Evolutionary conservation across 176 grass and related monocot species (phyloP).

Genomic region (Carex myosuroides): DNA sequence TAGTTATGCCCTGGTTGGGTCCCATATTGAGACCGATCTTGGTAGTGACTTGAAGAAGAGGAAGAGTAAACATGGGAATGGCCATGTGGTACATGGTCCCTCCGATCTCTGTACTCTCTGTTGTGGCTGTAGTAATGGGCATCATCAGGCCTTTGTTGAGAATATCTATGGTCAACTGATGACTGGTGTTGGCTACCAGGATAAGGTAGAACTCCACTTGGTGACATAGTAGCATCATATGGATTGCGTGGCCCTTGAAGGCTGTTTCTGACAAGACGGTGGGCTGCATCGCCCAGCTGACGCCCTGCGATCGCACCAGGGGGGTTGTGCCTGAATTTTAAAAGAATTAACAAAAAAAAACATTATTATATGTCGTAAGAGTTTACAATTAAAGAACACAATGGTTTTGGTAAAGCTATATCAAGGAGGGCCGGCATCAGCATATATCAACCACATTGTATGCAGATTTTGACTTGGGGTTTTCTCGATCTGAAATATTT

Average conservation of each 20-base stretch:
- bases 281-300: slow-evolving; percentile 77
- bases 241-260: slow-evolving; percentile 31
- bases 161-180: slow-evolving; percentile 28
- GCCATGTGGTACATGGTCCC: slow-evolving; percentile 27
- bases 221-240: slow-evolving; percentile 27
- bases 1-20: slow-evolving; percentile 33
- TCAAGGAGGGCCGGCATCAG: background rate
- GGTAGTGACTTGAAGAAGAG: slow-evolving; percentile 28
- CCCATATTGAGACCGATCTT: slow-evolving; percentile 36
- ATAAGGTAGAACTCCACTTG: slow-evolving; percentile 43
- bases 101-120: slow-evolving; percentile 29
- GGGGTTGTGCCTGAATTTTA: slow-evolving; percentile 54
- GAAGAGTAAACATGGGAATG: slow-evolving; percentile 30
- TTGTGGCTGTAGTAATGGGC: background rate
- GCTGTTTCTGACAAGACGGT: slow-evolving; percentile 74
- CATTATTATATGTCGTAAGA: background rate
- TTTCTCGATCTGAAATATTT: background rate
- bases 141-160: slow-evolving; percentile 2
- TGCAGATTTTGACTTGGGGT: background rate
- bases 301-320: slow-evolving; percentile 57
- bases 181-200: slow-evolving; percentile 28
- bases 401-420: background rate
- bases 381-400: background rate
- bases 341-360: slow-evolving; percentile 15
- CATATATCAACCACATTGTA: background rate